Evolutionary conservation across 2,329 filamentous ascomycete genomes (phyloP).

Genomic region (Cladophialophora immunda): DNA sequence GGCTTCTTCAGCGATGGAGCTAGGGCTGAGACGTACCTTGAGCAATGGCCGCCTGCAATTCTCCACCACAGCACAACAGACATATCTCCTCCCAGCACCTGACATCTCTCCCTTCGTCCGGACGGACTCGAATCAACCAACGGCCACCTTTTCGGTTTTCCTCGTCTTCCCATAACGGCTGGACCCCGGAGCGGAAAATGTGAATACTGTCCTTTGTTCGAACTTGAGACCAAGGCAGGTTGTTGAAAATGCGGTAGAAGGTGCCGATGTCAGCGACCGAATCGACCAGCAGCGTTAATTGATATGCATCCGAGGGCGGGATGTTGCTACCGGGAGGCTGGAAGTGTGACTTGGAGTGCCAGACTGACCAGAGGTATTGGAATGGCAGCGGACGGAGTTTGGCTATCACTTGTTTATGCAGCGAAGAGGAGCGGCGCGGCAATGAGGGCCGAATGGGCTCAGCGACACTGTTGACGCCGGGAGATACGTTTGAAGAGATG

Average conservation of each 20-base stretch:
- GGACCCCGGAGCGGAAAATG: slow-evolving; percentile 80
- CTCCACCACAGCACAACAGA: slow-evolving; percentile 41
- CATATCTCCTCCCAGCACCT: slow-evolving; percentile 42
- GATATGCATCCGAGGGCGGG: slow-evolving; percentile 36
- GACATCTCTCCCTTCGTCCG: slow-evolving; percentile 57
- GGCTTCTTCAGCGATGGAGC: too few relatives aligned
- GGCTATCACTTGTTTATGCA: slow-evolving; percentile 54
- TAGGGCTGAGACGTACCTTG: slow-evolving; percentile 66
- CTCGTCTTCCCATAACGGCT: slow-evolving; percentile 83
- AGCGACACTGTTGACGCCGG: neutral
- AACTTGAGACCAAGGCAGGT: slow-evolving; percentile 78
- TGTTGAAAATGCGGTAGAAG: slow-evolving; percentile 85
- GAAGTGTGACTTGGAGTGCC: slow-evolving; percentile 52
- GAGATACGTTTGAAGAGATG: neutral
- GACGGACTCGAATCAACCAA: slow-evolving; percentile 91
- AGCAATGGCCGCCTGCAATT: slow-evolving; percentile 74
- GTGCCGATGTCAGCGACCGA: slow-evolving; percentile 53
- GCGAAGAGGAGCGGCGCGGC: slow-evolving; percentile 44
- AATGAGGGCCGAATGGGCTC: neutral
- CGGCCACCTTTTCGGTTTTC: slow-evolving; percentile 85
- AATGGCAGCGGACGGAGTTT: slow-evolving; percentile 57
- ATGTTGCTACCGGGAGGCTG: neutral
- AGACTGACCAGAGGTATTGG: slow-evolving; percentile 58
- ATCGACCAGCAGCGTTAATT: slow-evolving; percentile 51
- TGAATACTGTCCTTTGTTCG: slow-evolving; percentile 81